Evolutionary conservation across 108 stramenopile species (phyloP), one percentile per base, ranked within the genome.

Genomic region (Pseudonitzschia multistriata): DNA sequence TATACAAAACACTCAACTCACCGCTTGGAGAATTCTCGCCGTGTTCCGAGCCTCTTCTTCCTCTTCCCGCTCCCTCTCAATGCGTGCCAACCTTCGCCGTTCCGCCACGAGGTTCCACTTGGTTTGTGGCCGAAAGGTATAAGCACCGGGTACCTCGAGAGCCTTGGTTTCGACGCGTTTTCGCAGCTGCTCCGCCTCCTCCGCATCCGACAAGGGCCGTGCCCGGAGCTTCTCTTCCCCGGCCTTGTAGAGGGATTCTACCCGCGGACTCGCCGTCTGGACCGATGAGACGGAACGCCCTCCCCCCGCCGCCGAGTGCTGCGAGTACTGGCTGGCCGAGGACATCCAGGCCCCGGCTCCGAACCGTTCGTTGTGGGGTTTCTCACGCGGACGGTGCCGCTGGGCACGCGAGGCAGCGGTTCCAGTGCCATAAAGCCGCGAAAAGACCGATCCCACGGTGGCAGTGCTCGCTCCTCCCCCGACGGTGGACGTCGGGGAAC

Each of bases 61-160:
- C 22, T 34, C 60, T 17, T 39, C 62, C 37, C 68, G 39, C 45
- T 76, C 60, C 17, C 47, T 28, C 40, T 64, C 35, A 57, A 39
- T 33, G 8, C 53, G 28, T 0, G 68, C 68, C 55, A 24, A 11
- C 47, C 25, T 56, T 40, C 75, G 62, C 1, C 75, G 67, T 40
- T 76, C 68, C 11, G 75, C 50, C 15, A 50, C 69, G 15, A 76
- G 36, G 27, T 66, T 69, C 68, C 68, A 76, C 17, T 70, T 69
- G 42, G 75, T 76, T 33, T 39, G 50, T 25, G 75, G 75, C 25
- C 45, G 53, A 70, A 76, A 76, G 5, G 75, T 76, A 49, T 45
- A 76, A 2, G 7, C 63, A 37, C 42, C 63, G 0, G 63, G 39
- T 0, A 47, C 29, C 5, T 61, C 39, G 28, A 76, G 59, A 13